Conservation (phyloP, 768 basidiomycete species). For the Xanthoconium stramineum region DNA sequence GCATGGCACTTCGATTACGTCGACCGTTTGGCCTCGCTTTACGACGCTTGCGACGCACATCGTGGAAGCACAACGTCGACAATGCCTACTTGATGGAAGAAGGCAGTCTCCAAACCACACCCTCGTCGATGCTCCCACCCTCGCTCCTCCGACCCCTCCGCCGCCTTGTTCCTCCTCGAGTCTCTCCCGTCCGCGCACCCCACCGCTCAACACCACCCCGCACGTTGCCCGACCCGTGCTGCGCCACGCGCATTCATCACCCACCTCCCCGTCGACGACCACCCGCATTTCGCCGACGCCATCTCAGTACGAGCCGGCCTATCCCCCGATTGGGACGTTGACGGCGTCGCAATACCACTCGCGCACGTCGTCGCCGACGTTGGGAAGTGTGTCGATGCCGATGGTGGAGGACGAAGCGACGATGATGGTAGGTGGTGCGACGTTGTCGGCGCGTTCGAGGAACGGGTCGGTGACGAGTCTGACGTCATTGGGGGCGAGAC, state of each 20-base stretch:
- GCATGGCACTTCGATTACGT: slow-evolving; percentile 55
- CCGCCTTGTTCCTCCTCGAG: slow-evolving; percentile 23
- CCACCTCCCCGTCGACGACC: slow-evolving; percentile 10
- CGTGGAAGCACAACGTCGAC: slow-evolving; percentile 32
- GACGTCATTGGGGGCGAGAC: slow-evolving; percentile 49
- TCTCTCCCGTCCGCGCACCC: slow-evolving; percentile 19
- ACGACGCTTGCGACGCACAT: slow-evolving; percentile 44
- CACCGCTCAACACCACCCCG: slow-evolving; percentile 17
- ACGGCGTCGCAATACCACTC: slow-evolving; percentile 34
- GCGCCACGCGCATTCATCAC: slow-evolving; percentile 23
- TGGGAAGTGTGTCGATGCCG: slow-evolving; percentile 9
- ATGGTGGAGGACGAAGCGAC: slow-evolving; percentile 15
- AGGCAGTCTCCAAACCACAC: slow-evolving; percentile 17
- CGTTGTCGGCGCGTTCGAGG: slow-evolving; percentile 51
- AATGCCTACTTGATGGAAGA: slow-evolving; percentile 48
- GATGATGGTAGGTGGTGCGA: slow-evolving; percentile 19
- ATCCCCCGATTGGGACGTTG: slow-evolving; percentile 27
- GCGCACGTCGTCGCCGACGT: slow-evolving; percentile 30
- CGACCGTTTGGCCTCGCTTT: slow-evolving; percentile 46
- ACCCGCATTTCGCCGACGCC: slow-evolving; percentile 4
- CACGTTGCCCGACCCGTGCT: slow-evolving; percentile 12
- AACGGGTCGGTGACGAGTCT: slow-evolving; percentile 67
- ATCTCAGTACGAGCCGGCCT: slow-evolving; percentile 18
- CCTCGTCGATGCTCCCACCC: slow-evolving; percentile 19
- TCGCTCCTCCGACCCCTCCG: slow-evolving; percentile 30